Evolutionary conservation across 495 filamentous ascomycete genomes (phyloP).

Genomic region (Podospora pseudoanserina): DNA sequence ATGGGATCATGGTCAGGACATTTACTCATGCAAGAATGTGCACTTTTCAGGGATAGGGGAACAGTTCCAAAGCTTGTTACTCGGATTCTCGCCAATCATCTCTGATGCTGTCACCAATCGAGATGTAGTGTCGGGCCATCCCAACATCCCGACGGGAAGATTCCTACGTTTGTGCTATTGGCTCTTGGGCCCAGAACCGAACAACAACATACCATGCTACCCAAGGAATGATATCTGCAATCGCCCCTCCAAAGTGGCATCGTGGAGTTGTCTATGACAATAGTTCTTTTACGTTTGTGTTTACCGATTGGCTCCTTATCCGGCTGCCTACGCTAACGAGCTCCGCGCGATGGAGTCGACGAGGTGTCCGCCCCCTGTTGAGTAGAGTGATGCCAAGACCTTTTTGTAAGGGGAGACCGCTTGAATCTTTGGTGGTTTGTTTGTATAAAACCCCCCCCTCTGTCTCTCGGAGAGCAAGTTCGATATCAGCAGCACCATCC

Average conservation of each 20-base stretch:
- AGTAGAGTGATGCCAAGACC: too few relatives aligned
- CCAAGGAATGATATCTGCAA: background rate
- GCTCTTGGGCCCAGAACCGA: too few relatives aligned
- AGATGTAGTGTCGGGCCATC: background rate
- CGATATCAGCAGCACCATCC: too few relatives aligned
- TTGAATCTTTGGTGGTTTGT: too few relatives aligned
- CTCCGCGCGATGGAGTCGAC: background rate
- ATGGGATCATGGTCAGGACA: too few relatives aligned
- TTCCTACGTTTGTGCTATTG: too few relatives aligned
- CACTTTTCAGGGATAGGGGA: background rate
- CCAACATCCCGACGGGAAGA: too few relatives aligned
- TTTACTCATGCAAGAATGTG: background rate
- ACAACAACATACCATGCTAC: too few relatives aligned
- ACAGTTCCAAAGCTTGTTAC: background rate
- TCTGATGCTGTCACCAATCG: background rate
- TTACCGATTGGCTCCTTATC: background rate
- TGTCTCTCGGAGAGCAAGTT: too few relatives aligned
- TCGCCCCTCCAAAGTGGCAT: background rate
- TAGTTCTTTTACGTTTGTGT: background rate
- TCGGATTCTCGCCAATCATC: too few relatives aligned
- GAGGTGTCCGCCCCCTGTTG: background rate
- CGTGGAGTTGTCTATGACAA: background rate
- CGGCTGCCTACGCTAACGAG: background rate
- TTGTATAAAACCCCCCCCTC: too few relatives aligned
- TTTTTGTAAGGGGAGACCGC: too few relatives aligned